Percentiles rank a stretch among this genome's conserved stretches.
Conservation (phyloP, 208 protist genomes). For the Trypanosoma caninum region DNA sequence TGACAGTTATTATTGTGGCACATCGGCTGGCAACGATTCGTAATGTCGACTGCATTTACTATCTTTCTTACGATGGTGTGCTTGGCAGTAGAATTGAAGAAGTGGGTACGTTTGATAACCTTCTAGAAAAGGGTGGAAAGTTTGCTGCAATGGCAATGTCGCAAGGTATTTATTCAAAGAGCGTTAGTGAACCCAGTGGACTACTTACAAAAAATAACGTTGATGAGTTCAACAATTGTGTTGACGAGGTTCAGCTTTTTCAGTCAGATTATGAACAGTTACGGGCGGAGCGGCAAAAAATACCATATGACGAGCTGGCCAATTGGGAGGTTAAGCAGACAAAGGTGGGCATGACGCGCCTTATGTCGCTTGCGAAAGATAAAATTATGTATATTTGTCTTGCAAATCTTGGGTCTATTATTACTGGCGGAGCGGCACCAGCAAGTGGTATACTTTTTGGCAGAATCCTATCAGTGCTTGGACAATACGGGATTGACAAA, state of each 20-base stretch:
- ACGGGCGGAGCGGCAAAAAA: constrained; percentile 46
- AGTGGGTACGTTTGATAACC: constrained; percentile 53
- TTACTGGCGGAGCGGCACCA: constrained; percentile 36
- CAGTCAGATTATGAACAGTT: constrained; percentile 42
- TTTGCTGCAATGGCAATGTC: constrained; percentile 71
- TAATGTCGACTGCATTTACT: constrained; percentile 86
- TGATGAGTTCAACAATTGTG: constrained; percentile 23
- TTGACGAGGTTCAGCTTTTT: constrained; percentile 43
- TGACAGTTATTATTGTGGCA: constrained; percentile 86
- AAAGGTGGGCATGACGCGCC: constrained; percentile 35
- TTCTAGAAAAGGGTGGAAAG: constrained; percentile 40
- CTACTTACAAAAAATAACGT: too few relatives aligned
- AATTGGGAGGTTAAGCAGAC: constrained; percentile 50
- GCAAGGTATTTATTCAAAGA: constrained; percentile 51
- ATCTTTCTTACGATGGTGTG: constrained; percentile 56
- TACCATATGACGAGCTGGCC: constrained; percentile 53
- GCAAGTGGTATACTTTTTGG: constrained; percentile 47
- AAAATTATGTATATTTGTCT: constrained; percentile 35
- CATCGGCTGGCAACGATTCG: constrained; percentile 87
- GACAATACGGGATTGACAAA: constrained; percentile 25
- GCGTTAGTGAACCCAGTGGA: too few relatives aligned
- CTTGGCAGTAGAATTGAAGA: constrained; percentile 54
- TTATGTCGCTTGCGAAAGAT: constrained; percentile 40
- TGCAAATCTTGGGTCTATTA: constrained; percentile 48
- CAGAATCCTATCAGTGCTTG: constrained; percentile 37